Base-by-base conservation (phyloP, 2,329 filamentous ascomycete genomes). In the Pseudohalonectria lignicola region DNA sequence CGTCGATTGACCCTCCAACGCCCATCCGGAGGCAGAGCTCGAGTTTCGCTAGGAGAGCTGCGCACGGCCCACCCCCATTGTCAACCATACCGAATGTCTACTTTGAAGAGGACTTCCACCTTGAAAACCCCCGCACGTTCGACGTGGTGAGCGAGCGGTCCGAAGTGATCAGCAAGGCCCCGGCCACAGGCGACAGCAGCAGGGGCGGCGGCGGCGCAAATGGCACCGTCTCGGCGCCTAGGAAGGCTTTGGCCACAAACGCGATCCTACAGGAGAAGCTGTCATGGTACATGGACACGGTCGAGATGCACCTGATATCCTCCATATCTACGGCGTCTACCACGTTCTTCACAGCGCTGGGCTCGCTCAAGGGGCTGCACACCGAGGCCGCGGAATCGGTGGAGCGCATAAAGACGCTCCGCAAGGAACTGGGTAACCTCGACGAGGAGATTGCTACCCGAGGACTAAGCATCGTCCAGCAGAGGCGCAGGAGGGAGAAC, bases 271-370 rank as follows among this genome's bases (percentile, higher is more conserved):
- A 98, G 56, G 92, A 98, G 60, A 98, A 98, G 60, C 67, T 98
- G 11, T 96, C 92, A 1, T 98, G 92, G 92, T 98, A 98, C 57
- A 94, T 98, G 87, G 92, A 98, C 56, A 98, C 92, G 0, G 87
- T 98, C 17, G 92, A 98, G 56, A 86, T 98, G 39, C 92, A 98
- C 55, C 67, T 98, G 7, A 95, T 98, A 49, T 86, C 86, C 23
- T 94, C 88, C 0, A 98, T 98, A 45, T 96, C 90, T 3, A 87
- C 85, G 0, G 92, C 92, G 1, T 96, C 92, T 0, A 87, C 86
- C 1, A 94, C 90, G 0, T 98, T 98, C 59, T 98, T 98, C 52
- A 88, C 87, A 0, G 92, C 92, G 0, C 66, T 98, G 1, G 90
- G 92, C 1, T 94, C 88, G 1, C 65, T 98, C 25, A 82, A 86